Conservation (phyloP, 2,329 filamentous ascomycete species). For the Chrysoporthe austroafricana region DNA sequence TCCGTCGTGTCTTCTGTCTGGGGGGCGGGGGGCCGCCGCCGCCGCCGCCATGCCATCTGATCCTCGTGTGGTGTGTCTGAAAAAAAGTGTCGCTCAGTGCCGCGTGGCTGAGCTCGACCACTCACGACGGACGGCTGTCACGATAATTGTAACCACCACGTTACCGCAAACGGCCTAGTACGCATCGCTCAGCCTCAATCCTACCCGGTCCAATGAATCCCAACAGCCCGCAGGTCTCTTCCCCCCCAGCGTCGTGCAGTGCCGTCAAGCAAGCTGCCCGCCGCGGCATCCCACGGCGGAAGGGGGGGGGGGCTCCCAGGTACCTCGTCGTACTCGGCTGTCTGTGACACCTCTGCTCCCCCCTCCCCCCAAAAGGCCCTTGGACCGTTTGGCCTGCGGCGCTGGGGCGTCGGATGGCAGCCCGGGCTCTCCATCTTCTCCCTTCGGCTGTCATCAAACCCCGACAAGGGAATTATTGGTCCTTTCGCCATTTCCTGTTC, state of each 20-base stretch:
- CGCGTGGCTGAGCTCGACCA: constrained; percentile 5
- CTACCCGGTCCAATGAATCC: constrained; percentile 6
- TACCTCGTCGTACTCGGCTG: neutral
- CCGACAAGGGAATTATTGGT: neutral
- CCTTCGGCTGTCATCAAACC: neutral
- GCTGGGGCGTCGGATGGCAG: neutral
- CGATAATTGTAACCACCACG: constrained; percentile 5
- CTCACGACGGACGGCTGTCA: neutral
- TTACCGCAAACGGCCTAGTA: constrained; percentile 8
- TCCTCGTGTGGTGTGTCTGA: neutral
- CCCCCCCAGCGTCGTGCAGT: neutral
- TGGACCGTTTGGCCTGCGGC: no score
- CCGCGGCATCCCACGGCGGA: neutral
- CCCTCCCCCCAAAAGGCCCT: no score
- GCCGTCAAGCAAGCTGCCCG: neutral
- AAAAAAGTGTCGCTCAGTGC: neutral
- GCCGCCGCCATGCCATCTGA: neutral
- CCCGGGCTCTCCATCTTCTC: neutral
- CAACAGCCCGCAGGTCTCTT: neutral
- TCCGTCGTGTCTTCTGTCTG: no score
- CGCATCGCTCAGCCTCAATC: constrained; percentile 16
- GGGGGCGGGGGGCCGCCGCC: no score
- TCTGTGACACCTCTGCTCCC: no score
- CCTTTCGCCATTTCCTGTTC: neutral
- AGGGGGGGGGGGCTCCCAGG: neutral